Percentiles rank a stretch among this genome's conserved stretches.
Conservation (phyloP, 179 eudicot genomes). For the Spergularia azorica region DNA sequence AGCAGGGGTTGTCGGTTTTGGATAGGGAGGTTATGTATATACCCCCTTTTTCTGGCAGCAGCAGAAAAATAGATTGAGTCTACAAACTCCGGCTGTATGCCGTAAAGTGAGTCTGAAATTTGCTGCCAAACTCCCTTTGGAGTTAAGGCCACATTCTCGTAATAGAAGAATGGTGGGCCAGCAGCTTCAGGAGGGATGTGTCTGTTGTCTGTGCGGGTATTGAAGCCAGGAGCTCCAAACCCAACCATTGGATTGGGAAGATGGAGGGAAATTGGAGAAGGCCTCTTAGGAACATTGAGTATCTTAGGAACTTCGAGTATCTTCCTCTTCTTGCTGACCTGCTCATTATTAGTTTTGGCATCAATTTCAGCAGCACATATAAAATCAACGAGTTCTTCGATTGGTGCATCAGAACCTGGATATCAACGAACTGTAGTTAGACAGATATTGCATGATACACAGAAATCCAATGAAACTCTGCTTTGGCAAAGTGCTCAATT, state of each 20-base stretch:
- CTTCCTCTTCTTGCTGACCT: slow-evolving; percentile 20
- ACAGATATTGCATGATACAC: background rate
- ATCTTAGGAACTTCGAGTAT: background rate
- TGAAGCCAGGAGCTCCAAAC: slow-evolving; percentile 50
- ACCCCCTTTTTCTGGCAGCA: slow-evolving; percentile 74
- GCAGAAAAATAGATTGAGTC: slow-evolving; percentile 71
- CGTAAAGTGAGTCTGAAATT: slow-evolving; percentile 56
- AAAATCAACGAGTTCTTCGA: slow-evolving; percentile 53
- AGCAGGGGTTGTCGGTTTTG: slow-evolving; percentile 47
- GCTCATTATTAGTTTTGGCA: background rate
- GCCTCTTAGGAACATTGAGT: slow-evolving; percentile 11
- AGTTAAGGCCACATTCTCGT: slow-evolving; percentile 70
- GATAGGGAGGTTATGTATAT: slow-evolving; percentile 67
- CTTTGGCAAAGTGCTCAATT: no score
- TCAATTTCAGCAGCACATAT: slow-evolving; percentile 67
- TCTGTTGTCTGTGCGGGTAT: background rate
- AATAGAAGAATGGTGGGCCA: slow-evolving; percentile 69
- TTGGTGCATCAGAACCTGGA: slow-evolving; percentile 30
- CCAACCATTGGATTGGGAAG: slow-evolving; percentile 74
- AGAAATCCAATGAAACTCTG: no score
- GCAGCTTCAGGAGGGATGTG: slow-evolving; percentile 50
- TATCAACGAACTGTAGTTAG: background rate
- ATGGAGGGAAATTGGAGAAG: background rate
- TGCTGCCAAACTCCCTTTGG: slow-evolving; percentile 76
- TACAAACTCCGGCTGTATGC: slow-evolving; percentile 71